Evolutionary conservation across 169 alveolate species (phyloP), one percentile per base, ranked within the genome.

Genomic region (Plasmodium ovale): DNA sequence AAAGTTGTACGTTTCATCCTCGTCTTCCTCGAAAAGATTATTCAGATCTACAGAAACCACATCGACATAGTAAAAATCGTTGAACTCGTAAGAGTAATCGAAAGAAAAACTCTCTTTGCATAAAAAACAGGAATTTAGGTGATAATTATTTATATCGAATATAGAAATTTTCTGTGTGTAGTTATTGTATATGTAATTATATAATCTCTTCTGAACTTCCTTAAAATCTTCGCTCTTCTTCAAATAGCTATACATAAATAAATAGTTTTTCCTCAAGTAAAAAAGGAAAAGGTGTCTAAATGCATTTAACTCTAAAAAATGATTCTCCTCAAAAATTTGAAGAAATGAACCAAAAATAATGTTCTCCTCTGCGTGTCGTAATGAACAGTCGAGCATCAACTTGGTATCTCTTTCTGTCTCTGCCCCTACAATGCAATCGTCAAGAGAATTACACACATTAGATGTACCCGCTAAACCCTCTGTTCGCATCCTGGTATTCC

Each of bases 61-160:
- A 84, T 84, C 72, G 2, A 35, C 42, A 25, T 84, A 84, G 56
- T 84, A 84, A 47, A 68, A 84, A 53, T 84, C 91, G 47, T 84
- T 67, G 31, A 53, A 68, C n/a, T 51, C 87, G 53, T 84, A 68
- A 6, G 91, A 84, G 23, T 84, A 84, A 53, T 69, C 72, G 7
- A 68, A 67, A 7, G 33, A 23, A 68, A 84, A 60, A 9, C 39
- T 27, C 47, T 69, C 68, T 69, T 68, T 84, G 54, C 91, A 84
- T 23, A 84, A 71, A 35, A 84, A 68, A 10, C 91, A 84, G 19
- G 21, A 23, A 42, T 68, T 27, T 44, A 60, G 9, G 12, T 68
- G 39, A 56, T 69, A 67, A 84, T 56, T 84, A 42, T 84, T 68
- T 29, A 71, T 56, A 39, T 84, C 71, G 16, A 84, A 68, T 68